phyloP scores from a whole-genome alignment of 1,284 basidiomycete genomes.

The Somion occarium region DNA sequence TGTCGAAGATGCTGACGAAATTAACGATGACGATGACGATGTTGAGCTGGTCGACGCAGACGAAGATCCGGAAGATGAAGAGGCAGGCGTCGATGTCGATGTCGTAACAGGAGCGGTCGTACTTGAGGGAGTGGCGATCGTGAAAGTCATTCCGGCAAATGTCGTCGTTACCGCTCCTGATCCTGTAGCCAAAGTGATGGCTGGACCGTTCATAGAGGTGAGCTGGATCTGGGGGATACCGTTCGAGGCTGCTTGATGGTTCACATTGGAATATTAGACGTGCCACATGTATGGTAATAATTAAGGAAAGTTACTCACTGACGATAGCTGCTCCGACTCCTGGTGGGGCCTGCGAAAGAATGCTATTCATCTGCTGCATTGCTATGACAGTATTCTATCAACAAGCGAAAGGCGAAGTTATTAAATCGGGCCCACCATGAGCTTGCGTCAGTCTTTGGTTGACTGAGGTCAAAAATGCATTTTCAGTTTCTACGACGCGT shows the following conservation, averaged over 20 bases:
- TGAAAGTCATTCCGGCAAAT: constrained; percentile 23
- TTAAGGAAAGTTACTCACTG: not conserved
- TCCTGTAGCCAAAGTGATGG: constrained; percentile 20
- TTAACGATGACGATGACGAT: not conserved
- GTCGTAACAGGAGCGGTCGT: constrained; percentile 7
- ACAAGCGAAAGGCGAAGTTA: not conserved
- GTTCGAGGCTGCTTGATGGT: constrained; percentile 13
- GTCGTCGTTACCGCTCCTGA: constrained; percentile 18
- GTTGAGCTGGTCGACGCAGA: not conserved
- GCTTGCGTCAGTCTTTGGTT: not conserved
- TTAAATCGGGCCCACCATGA: not conserved
- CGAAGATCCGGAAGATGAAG: not conserved
- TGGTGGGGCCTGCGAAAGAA: not conserved
- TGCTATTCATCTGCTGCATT: not conserved
- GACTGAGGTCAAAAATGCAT: not conserved
- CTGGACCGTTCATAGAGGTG: constrained; percentile 19
- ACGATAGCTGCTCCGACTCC: not conserved
- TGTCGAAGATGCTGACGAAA: not conserved
- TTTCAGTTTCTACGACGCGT: not conserved
- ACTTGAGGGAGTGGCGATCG: constrained; percentile 15
- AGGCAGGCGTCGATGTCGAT: not conserved
- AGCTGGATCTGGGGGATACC: constrained; percentile 23
- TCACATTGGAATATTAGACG: not conserved
- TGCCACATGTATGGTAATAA: not conserved
- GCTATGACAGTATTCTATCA: not conserved